Evolutionary conservation across 2,329 filamentous ascomycete species (phyloP).

Genomic region (Polychaeton citri): DNA sequence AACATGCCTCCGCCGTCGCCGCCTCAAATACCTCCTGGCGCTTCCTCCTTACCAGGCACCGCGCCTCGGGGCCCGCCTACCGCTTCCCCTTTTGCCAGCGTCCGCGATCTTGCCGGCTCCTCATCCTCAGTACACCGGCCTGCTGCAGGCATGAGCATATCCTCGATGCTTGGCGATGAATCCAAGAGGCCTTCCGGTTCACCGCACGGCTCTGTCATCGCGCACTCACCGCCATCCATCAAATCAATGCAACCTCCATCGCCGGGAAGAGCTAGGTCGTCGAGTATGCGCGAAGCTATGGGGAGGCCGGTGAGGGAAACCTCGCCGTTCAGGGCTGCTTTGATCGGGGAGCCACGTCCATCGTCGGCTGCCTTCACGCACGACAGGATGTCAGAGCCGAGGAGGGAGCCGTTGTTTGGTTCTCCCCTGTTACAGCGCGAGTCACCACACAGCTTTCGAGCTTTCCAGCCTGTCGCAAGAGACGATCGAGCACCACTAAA

Average conservation of each 20-base stretch:
- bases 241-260: conserved; percentile 35
- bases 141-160: conserved; percentile 59
- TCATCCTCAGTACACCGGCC: conserved; percentile 39
- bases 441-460: conserved; percentile 18
- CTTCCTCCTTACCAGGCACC: conserved; percentile 20
- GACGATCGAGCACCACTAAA: conserved; percentile 8
- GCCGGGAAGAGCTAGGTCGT: conserved; percentile 24
- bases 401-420: conserved; percentile 17
- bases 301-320: conserved; percentile 11
- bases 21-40: conserved; percentile 24
- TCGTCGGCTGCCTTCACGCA: conserved; percentile 7
- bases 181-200: conserved; percentile 13
- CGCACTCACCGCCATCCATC: background rate
- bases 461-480: conserved; percentile 15
- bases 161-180: conserved; percentile 49
- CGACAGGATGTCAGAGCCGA: conserved; percentile 13
- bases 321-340: conserved; percentile 12
- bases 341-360: conserved; percentile 13
- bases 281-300: conserved; percentile 21
- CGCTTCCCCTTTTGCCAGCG: conserved; percentile 31
- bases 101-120: conserved; percentile 43
- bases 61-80: conserved; percentile 31
- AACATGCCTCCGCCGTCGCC: conserved; percentile 40
- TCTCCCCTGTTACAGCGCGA: conserved; percentile 19
- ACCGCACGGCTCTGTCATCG: conserved; percentile 15